Percentiles rank a stretch among this genome's conserved stretches.
These are phyloP conservation scores for Sporothrix dimorphospora DNA, from an alignment of 2,329 filamentous ascomycete species.

Conservation along the genomic window DNA sequence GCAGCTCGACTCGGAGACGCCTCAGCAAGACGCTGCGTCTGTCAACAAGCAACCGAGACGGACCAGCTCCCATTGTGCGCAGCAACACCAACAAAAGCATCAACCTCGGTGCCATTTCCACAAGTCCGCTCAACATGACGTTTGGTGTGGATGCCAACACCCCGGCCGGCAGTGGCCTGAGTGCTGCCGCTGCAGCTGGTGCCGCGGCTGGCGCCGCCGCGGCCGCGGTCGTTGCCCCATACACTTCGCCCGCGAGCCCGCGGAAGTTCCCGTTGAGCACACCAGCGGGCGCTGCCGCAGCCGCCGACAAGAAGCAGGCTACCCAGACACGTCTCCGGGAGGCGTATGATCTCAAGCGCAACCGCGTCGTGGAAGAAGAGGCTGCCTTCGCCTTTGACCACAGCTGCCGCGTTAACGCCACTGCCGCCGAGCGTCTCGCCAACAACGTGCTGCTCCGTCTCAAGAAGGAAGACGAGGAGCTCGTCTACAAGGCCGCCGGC, in stretches of 20 bases:
- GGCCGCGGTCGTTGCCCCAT: not conserved
- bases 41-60: not conserved
- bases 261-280: not conserved
- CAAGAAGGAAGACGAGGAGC: constrained; percentile 42
- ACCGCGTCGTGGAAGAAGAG: constrained; percentile 41
- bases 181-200: not conserved
- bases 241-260: not conserved
- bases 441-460: constrained; percentile 48
- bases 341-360: constrained; percentile 41
- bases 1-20: not conserved
- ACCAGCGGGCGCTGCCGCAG: not conserved
- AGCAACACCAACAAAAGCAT: constrained; percentile 8
- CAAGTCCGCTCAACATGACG: constrained; percentile 18
- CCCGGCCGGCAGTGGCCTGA: not conserved
- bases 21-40: constrained; percentile 19
- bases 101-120: constrained; percentile 10
- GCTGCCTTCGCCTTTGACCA: constrained; percentile 48
- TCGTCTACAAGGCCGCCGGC: constrained; percentile 43
- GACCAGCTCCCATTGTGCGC: not conserved
- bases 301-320: not conserved
- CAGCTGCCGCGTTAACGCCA: constrained; percentile 41
- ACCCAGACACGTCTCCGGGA: not conserved
- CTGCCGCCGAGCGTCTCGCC: constrained; percentile 43
- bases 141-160: not conserved
- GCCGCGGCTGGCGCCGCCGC: not conserved